A percentile compares a stretch with the other conserved stretches of the same genome.
phyloP scores from a whole-genome alignment of 805 yeast genomes.

The Lipomyces sp. region DNA sequence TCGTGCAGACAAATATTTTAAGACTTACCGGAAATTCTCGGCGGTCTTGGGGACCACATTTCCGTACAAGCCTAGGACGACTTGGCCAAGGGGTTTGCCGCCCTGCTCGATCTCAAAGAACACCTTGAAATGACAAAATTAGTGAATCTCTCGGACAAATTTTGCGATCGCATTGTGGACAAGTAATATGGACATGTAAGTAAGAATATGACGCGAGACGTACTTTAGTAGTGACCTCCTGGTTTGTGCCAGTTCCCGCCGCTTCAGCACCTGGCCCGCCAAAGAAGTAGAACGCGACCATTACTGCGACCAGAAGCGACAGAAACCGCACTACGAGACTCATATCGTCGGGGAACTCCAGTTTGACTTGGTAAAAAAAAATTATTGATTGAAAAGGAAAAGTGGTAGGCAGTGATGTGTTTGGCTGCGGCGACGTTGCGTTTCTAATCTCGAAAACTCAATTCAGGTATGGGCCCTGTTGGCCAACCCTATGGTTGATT shows the following conservation, averaged over 20 bases:
- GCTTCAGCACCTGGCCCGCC: slow-evolving; percentile 26
- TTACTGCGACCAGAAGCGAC: slow-evolving; percentile 20
- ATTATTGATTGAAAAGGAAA: neutral
- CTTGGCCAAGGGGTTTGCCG: slow-evolving; percentile 74
- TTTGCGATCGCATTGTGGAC: neutral
- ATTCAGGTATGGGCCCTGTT: neutral
- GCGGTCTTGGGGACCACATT: slow-evolving; percentile 85
- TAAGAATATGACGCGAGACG: neutral
- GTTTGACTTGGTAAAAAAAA: neutral
- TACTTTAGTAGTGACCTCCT: slow-evolving; percentile 46
- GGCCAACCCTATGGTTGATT: neutral
- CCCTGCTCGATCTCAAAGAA: slow-evolving; percentile 87
- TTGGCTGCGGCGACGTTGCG: neutral
- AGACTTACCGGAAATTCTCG: slow-evolving; percentile 69
- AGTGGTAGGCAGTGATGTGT: neutral
- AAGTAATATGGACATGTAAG: neutral
- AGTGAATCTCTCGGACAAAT: neutral
- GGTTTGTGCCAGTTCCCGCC: slow-evolving; percentile 16
- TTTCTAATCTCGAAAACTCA: neutral
- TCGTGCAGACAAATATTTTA: neutral
- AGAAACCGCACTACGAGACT: slow-evolving; percentile 10
- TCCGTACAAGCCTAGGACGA: slow-evolving; percentile 87
- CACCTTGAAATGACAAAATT: slow-evolving; percentile 51
- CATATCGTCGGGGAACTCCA: neutral
- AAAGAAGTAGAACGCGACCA: slow-evolving; percentile 30